Evolutionary conservation across 345 rosid genomes (phyloP), one percentile per base, ranked within the genome.

Genomic region (Brassica rapa): DNA sequence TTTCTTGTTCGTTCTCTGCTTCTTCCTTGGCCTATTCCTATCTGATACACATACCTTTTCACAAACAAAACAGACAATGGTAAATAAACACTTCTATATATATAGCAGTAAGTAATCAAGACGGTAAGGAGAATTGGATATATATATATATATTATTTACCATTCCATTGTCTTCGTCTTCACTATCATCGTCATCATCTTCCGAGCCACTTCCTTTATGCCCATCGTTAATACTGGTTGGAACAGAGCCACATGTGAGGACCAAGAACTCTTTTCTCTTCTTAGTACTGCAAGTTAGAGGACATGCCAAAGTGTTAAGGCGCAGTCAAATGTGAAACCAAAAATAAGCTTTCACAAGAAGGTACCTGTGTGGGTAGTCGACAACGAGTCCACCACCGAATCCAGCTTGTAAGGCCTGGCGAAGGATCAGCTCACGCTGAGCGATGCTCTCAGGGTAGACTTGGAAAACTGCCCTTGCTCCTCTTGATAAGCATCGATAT

Each of bases 371-470:
- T 1, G 99, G 99, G 78, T 73, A 95, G 75, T 95, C 98, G 33
- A 93, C 88, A 73, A 95, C 97, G 62, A 95, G 89, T 16, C 98
- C 97, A 57, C 99, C 97, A 29, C 96, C 88, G 82, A 95, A 95
- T 62, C 98, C 97, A 83, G 97, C 89, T 53, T 87, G 91, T 88
- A 91, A 89, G 7, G 99, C 98, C 24, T 87, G 88, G 67, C 84
- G 83, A 81, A 95, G 80, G 78, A 95, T 90, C 82, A 95, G 74
- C 85, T 91, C 95, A 39, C 89, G 94, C 79, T 92, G 98, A 37
- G 92, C 89, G 25, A 85, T 23, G 76, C 84, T 92, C 84, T 91
- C 98, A 62, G 98, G 97, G 80, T 92, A 94, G 66, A 94, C 83
- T 83, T 91, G 98, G 78, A 92, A 90, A 49, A 87, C 95, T 57